Evolutionary conservation across 1,284 basidiomycete species (phyloP).

Genomic region (Pseudozyma pruni): DNA sequence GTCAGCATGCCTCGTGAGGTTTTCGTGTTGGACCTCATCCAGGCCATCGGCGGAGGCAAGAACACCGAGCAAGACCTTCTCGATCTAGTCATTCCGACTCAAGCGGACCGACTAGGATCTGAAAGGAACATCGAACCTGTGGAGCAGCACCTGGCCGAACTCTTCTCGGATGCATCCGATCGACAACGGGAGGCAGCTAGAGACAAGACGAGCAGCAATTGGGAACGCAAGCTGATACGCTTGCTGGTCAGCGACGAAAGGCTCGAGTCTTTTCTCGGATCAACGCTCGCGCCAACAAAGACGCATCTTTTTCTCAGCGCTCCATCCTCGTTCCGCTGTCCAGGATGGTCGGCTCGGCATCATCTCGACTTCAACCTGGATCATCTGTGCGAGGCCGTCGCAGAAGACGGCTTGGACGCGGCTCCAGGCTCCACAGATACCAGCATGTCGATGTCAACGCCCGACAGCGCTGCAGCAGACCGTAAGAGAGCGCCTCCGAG

Average conservation of each 20-base stretch:
- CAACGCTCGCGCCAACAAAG: conserved; percentile 23
- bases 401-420: background rate
- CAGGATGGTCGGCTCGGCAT: conserved; percentile 47
- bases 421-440: conserved; percentile 5
- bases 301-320: conserved; percentile 48
- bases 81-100: background rate
- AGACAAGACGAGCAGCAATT: conserved; percentile 40
- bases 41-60: conserved; percentile 14
- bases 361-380: conserved; percentile 42
- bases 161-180: conserved; percentile 10
- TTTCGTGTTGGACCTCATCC: conserved; percentile 31
- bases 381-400: conserved; percentile 1
- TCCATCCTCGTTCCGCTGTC: conserved; percentile 32
- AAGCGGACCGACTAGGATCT: background rate
- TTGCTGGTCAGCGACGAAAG: conserved; percentile 32
- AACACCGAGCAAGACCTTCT: background rate
- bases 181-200: conserved; percentile 22
- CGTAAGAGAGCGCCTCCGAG: conserved; percentile 15
- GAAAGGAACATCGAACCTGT: background rate
- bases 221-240: conserved; percentile 55
- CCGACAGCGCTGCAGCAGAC: background rate
- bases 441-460: conserved; percentile 1
- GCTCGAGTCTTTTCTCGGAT: conserved; percentile 20
- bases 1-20: conserved; percentile 30
- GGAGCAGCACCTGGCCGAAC: background rate